Evolutionary conservation across 2,329 filamentous ascomycete genomes (phyloP).

Genomic region (Neonectria faginata): DNA sequence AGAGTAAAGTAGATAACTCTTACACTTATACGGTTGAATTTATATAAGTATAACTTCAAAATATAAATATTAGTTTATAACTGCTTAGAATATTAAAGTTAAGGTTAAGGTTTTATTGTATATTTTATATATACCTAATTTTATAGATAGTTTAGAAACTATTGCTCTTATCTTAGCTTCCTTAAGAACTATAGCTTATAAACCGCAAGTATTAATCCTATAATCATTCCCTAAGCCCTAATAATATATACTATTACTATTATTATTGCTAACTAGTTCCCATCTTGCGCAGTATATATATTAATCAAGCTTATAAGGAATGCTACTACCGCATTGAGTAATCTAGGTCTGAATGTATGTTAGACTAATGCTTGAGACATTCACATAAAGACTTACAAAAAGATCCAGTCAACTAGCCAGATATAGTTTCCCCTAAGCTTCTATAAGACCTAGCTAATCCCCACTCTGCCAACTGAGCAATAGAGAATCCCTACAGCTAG

Average conservation of each 20-base stretch:
- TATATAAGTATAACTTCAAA: background rate
- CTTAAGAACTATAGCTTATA: conserved; percentile 18
- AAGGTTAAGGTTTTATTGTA: too few relatives aligned
- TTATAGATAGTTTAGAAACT: background rate
- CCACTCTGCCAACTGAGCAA: conserved; percentile 9
- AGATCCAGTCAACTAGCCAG: conserved; percentile 26
- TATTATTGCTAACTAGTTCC: conserved; percentile 10
- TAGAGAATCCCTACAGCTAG: conserved; percentile 17
- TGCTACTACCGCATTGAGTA: conserved; percentile 16
- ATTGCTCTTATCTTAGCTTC: background rate
- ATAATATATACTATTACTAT: conserved; percentile 16
- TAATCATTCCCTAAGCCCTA: conserved; percentile 7
- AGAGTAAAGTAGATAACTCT: background rate
- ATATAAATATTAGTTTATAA: background rate
- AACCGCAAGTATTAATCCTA: conserved; percentile 5
- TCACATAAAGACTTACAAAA: conserved; percentile 17
- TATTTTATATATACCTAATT: too few relatives aligned
- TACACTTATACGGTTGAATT: background rate
- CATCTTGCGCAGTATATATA: conserved; percentile 13
- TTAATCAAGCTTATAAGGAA: conserved; percentile 14
- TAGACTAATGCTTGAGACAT: background rate
- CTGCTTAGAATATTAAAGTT: background rate
- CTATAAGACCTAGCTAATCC: conserved; percentile 22
- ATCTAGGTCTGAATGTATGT: conserved; percentile 46
- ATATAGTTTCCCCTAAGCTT: conserved; percentile 24